These are phyloP conservation scores for Emergomyces orientalis DNA, from an alignment of 2,329 filamentous ascomycete species.

Conservation along the genomic window DNA sequence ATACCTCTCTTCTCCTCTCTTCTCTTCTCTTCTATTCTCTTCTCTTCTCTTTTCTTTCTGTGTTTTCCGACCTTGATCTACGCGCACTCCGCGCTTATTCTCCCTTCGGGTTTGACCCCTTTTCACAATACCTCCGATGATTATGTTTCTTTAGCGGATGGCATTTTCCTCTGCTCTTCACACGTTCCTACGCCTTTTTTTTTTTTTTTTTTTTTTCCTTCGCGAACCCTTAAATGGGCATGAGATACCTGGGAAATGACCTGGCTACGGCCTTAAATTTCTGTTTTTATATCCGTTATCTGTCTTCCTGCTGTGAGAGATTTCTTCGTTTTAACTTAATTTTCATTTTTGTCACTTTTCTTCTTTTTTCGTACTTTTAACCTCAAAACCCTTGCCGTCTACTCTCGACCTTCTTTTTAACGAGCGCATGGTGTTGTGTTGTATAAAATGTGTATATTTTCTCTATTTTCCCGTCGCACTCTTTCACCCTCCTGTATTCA, in stretches of 20 bases:
- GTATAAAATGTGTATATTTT: not conserved
- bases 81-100: not conserved
- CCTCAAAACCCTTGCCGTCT: not conserved
- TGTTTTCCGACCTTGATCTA: not conserved
- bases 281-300: not conserved
- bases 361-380: not conserved
- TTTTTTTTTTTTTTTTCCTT: not conserved
- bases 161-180: slow-evolving; percentile 1
- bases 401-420: not conserved
- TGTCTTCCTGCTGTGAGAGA: slow-evolving; percentile 9
- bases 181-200: not conserved
- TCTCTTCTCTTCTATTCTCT: not conserved
- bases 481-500: not conserved
- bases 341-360: not conserved
- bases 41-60: not conserved
- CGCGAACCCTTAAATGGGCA: slow-evolving; percentile 1
- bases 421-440: not conserved
- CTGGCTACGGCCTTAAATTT: slow-evolving; percentile 4
- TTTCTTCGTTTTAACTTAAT: not conserved
- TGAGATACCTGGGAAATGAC: slow-evolving; percentile 8
- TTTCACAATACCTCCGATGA: not conserved
- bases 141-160: not conserved
- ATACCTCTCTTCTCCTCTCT: not conserved
- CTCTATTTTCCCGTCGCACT: not conserved
- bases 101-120: no score